These are phyloP conservation scores for Wickerhamomyces sp. DNA, from an alignment of 1,139 yeast species.

Conservation along the genomic window DNA sequence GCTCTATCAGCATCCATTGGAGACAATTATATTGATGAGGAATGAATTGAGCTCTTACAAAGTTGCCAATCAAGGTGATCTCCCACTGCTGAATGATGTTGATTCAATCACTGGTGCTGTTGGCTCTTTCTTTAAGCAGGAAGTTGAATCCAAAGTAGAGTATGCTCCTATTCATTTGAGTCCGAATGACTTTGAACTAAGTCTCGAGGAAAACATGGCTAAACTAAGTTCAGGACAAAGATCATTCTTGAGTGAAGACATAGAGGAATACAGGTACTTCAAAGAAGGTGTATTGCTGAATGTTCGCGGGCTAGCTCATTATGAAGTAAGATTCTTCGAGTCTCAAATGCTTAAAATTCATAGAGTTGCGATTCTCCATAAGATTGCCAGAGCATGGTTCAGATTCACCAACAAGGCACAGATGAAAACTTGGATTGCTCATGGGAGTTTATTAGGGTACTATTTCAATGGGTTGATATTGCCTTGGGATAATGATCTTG, in stretches of 20 bases:
- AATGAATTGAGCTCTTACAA: constrained; percentile 6
- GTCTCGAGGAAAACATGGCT: not conserved
- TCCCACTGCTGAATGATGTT: not conserved
- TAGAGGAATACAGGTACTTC: constrained; percentile 20
- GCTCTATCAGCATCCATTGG: constrained; percentile 7
- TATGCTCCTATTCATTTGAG: constrained; percentile 3
- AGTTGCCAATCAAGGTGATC: constrained; percentile 1
- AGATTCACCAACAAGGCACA: constrained; percentile 40
- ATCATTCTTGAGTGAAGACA: not conserved
- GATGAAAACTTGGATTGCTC: constrained; percentile 52
- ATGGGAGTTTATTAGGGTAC: constrained; percentile 58
- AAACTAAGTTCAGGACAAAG: not conserved
- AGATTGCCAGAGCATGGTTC: constrained; percentile 50
- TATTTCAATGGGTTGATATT: constrained; percentile 53
- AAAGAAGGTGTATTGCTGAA: constrained; percentile 31
- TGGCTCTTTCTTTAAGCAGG: constrained; percentile 2
- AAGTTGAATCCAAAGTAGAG: not conserved
- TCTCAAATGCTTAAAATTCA: constrained; percentile 33
- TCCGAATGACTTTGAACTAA: constrained; percentile 5
- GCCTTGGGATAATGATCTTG: constrained; percentile 64
- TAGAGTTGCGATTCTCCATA: constrained; percentile 39
- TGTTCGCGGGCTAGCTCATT: constrained; percentile 29
- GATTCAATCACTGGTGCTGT: constrained; percentile 2
- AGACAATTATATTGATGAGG: constrained; percentile 13
- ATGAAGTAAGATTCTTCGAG: constrained; percentile 43